Evolutionary conservation across 305 asterid genomes (phyloP), one percentile per base, ranked within the genome.

Genomic region (Withania somnifera): DNA sequence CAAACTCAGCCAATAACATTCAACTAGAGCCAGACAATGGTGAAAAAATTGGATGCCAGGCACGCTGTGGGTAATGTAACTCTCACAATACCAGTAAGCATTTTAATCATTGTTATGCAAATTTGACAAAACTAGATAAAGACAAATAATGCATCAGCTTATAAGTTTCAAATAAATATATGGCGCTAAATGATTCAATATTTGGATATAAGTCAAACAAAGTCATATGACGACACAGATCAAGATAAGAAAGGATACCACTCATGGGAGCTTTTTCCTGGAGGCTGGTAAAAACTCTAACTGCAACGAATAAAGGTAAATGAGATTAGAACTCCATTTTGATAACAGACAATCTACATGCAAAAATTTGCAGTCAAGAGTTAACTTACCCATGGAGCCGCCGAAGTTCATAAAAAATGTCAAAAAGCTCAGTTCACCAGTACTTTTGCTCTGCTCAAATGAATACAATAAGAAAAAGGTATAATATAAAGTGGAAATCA

Each of bases 401-500:
- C 68, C 95, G 45, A 87, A 94, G 88, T 96, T 96, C 99, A 96
- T 96, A 11, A 94, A 87, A 36, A 94, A 94, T 26, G 99, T 96
- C 84, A 96, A 85, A 79, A 93, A 92, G 91, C 99, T 96, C 81
- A 96, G 97, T 90, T 96, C 97, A 82, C 99, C 99, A 0, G 99
- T 96, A 82, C 99, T 91, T 84, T 91, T 92, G 85, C 91, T 91
- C 99, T 96, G 97, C 89, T 75, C 86, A 82, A 75, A 84, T 50
- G 80, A 82, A 83, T 30, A 42, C 17, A 63, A 26, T 58, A 73
- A 11, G 2, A 45, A 24, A 47, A 45, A 15, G 14, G 61, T 3
- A 51, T 50, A 75, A 71, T 47, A 47, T 47, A 8, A 26, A 75
- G 79, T 47, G 26, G 58, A 51, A 73, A 47, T 26, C 11, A 17